Base-by-base conservation (phyloP, 805 yeast genomes). In the Blastobotrys chiropterorum region DNA sequence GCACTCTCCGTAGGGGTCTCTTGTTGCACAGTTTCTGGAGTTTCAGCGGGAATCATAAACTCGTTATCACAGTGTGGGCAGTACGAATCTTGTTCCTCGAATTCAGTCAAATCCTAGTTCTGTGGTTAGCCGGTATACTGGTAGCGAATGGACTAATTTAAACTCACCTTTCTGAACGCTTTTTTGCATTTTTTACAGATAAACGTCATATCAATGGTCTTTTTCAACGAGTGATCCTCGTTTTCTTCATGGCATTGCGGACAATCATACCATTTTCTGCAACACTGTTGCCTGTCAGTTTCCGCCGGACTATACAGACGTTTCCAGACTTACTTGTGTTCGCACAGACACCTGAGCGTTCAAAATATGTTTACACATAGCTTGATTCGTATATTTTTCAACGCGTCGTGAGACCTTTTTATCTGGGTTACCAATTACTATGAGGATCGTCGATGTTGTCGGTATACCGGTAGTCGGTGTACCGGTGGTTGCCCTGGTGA, bases 341-440 rank as follows among this genome's bases (percentile, higher is more conserved):
- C 70, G 53, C 41, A 66, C 63, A 15, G 68, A 53, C n/a, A 66
- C 69, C 49, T 66, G 69, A 7, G 69, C 70, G 53, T 65, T 63
- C 19, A 56, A 56, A 43, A 62, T 57, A 48, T 66, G 70, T 46
- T 57, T 59, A 52, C 70, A 66, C 67, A 62, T 64, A 40, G 22
- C 47, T 39, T 15, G 16, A 20, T 26, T 3, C 22, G n/a, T 30
- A 6, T 7, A 19, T 42, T 8, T 31, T 26, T 31, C 44, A 17
- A 15, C 34, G 19, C 13, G 31, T 22, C 14, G 7, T 38, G 5
- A 20, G 26, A 14, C 46, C 13, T 30, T 38, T 44, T 39, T 47
- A 44, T 26, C 38, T 16, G 52, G 11, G 50, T 17, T 38, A 49
- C 47, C 40, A 40, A 46, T 49, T 48, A n/a, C n/a, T n/a, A n/a